Evolutionary conservation across 2,329 filamentous ascomycete species (phyloP).

Genomic region (Leptographium radiaticola): DNA sequence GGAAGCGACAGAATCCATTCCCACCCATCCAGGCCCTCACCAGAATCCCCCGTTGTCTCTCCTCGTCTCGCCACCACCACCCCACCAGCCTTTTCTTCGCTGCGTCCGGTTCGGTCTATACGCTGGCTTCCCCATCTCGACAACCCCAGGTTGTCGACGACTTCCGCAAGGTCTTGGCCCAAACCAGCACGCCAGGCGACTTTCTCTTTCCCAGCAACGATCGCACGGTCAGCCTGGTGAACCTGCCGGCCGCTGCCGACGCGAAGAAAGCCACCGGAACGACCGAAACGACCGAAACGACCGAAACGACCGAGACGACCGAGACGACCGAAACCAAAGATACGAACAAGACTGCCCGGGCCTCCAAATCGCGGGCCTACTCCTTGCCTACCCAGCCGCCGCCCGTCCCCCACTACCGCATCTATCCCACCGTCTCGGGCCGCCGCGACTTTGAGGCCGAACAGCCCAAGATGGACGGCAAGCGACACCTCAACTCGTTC

Average conservation of each 20-base stretch:
- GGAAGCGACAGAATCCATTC: too few species aligned
- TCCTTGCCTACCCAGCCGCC: conserved; percentile 18
- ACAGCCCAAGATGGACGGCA: conserved; percentile 61
- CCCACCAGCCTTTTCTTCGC: background rate
- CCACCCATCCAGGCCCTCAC: too few species aligned
- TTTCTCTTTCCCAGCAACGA: conserved; percentile 25
- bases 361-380: background rate
- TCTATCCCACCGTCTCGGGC: conserved; percentile 10
- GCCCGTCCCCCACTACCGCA: conserved; percentile 16
- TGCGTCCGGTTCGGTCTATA: conserved; percentile 1
- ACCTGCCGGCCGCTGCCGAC: background rate
- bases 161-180: conserved; percentile 5
- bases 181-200: conserved; percentile 22
- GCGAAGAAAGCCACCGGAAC: background rate
- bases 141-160: conserved; percentile 9
- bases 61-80: too few species aligned
- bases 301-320: background rate
- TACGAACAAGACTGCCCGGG: background rate
- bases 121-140: conserved; percentile 11
- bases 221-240: conserved; percentile 15
- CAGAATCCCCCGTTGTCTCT: too few species aligned
- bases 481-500: conserved; percentile 89
- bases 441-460: conserved; percentile 7
- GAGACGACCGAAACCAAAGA: background rate
- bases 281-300: background rate